Conservation (phyloP, 495 filamentous ascomycete genomes). For the Trichoderma orchidacearum region DNA sequence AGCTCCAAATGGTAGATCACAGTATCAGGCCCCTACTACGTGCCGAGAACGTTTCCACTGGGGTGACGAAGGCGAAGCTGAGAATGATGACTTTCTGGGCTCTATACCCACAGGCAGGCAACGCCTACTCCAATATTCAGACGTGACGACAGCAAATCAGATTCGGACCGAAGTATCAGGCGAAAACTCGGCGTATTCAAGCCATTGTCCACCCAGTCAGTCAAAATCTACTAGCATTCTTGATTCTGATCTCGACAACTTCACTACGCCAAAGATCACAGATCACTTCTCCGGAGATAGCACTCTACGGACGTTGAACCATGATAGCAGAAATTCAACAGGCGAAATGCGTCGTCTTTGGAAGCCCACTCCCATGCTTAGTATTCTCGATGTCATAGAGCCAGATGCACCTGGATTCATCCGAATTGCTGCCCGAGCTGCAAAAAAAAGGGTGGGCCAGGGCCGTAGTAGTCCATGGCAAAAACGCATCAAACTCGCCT, state of each 20-base stretch:
- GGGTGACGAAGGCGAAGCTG: too few species aligned
- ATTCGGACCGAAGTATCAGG: too few species aligned
- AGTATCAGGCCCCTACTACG: too few species aligned
- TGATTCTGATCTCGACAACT: neutral
- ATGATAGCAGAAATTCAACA: neutral
- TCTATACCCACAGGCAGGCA: too few species aligned
- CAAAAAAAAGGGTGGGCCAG: conserved; percentile 41
- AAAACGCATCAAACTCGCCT: conserved; percentile 64
- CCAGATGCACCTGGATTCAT: conserved; percentile 57
- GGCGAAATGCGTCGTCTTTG: neutral
- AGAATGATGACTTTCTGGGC: too few species aligned
- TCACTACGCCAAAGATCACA: neutral
- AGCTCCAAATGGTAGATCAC: too few species aligned
- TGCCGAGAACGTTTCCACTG: too few species aligned
- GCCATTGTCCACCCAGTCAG: too few species aligned
- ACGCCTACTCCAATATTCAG: too few species aligned
- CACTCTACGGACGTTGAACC: neutral
- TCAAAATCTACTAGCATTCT: neutral
- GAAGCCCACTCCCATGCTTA: conserved; percentile 34
- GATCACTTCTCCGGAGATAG: neutral
- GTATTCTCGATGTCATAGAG: conserved; percentile 60
- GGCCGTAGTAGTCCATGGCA: conserved; percentile 62
- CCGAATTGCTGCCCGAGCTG: conserved; percentile 61
- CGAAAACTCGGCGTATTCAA: too few species aligned
- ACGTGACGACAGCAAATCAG: too few species aligned